Base-by-base conservation (phyloP, 148 eudicot genomes). In the Vaccinium macrocarpon region DNA sequence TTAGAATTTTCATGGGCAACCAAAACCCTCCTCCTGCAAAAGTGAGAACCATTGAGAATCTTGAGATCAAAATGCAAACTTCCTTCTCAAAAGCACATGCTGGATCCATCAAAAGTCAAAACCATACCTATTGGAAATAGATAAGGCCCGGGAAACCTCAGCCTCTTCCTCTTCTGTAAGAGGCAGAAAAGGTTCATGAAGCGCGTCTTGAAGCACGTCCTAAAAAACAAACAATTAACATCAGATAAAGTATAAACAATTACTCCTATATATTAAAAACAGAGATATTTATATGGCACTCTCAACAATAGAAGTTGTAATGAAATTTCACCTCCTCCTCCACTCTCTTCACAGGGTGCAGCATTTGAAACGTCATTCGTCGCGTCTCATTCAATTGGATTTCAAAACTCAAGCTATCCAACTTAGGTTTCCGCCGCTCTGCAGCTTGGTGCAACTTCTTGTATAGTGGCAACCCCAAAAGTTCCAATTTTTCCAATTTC, bases 1-100 rank as follows among this genome's bases (percentile, higher is more conserved):
- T 95, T 95, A 48, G 98, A 97, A 84, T 88, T 90, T 82, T 90
- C 93, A 85, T 97, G 99, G 62, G 90, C 88, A 19, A 90, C 95
- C 88, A 97, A 88, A 81, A 93, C 80, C 85, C 83, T 95, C 80
- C 90, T 89, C 88, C 99, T 97, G 89, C 64, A 87, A 4, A 85
- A 16, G 51, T 78, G 46, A 52, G 86, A 76, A 74, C 21, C 9
- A 79, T 35, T 79, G 15, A 38, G 21, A 73, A 53, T 18, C 57
- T 35, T 79, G 15, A 38, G 21, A 73, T 59, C n/a, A 73, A 79
- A 75, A 83, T 48, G 62, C 75, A 81, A 35, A 80, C 14, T 70
- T 12, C 8, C 21, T 29, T 21, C 18, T 25, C 27, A 71, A 27
- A 72, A 82, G 32, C 13, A 84, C 76, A 78, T 42, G 6, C 35